A percentile compares a stretch with the other conserved stretches of the same genome.
These are phyloP conservation scores for Acacia melanoxylon DNA, from an alignment of 306 rosid genomes.

Conservation along the genomic window DNA sequence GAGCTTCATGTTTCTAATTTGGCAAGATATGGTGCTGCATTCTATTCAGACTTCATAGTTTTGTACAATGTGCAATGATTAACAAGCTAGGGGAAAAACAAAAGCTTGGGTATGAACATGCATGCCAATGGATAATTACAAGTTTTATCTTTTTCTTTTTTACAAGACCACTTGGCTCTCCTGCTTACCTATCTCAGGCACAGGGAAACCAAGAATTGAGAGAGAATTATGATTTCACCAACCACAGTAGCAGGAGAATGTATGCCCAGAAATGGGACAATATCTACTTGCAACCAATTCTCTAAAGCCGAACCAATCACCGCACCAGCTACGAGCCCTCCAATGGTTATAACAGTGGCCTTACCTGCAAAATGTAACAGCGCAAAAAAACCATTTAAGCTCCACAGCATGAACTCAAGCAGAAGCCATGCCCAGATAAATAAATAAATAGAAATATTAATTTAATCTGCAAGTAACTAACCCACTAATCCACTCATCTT, in stretches of 20 bases:
- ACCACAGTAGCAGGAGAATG: conserved; percentile 94
- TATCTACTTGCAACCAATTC: conserved; percentile 94
- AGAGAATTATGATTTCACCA: conserved; percentile 75
- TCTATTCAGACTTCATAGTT: conserved; percentile 34
- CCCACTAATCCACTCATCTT: no score
- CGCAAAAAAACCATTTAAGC: conserved; percentile 1
- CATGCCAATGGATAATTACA: conserved; percentile 84
- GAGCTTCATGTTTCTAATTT: not conserved
- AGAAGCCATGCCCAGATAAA: no score
- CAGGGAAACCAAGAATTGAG: conserved; percentile 90
- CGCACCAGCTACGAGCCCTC: conserved; percentile 91
- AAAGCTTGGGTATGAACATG: conserved; percentile 46
- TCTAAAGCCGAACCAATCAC: conserved; percentile 91
- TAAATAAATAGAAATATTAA: no score
- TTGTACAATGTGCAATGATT: conserved; percentile 73
- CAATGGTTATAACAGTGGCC: conserved; percentile 80
- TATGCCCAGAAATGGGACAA: conserved; percentile 92
- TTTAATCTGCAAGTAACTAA: no score
- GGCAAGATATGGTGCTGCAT: conserved; percentile 26
- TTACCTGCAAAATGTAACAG: conserved; percentile 68
- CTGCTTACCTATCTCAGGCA: conserved; percentile 69
- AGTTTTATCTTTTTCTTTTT: conserved; percentile 25
- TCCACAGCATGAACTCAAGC: not conserved
- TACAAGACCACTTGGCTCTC: conserved; percentile 34
- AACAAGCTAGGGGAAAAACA: conserved; percentile 46